A percentile compares a stretch with the other conserved stretches of the same genome.
Evolutionary conservation across 495 filamentous ascomycete species (phyloP).

Genomic region (Cladorrhinum samala): DNA sequence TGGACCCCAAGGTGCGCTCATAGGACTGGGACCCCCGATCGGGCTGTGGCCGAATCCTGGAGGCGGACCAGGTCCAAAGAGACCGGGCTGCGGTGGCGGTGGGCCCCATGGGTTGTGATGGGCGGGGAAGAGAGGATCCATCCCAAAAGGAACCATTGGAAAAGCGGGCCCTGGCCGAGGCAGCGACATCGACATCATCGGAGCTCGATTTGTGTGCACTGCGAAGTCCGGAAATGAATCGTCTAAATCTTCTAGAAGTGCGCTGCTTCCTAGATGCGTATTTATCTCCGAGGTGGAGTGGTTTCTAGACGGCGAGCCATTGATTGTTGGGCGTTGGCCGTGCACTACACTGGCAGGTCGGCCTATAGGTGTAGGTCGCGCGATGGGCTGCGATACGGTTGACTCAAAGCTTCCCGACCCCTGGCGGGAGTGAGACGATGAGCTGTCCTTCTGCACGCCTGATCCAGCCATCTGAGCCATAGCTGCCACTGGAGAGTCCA

Average conservation of each 20-base stretch:
- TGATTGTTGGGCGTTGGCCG: constrained; percentile 29
- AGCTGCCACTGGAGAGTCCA: constrained; percentile 35
- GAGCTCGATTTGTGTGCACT: constrained; percentile 4
- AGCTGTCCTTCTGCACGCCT: constrained; percentile 28
- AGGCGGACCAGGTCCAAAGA: constrained; percentile 17
- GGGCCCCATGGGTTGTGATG: constrained; percentile 26
- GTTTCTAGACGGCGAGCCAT: constrained; percentile 39
- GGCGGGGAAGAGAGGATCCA: constrained; percentile 20
- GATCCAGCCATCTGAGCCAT: constrained; percentile 28
- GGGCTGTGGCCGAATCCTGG: constrained; percentile 18
- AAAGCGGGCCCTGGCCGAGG: constrained; percentile 18
- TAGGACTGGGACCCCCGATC: constrained; percentile 8
- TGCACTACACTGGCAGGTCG: constrained; percentile 69
- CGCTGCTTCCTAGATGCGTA: constrained; percentile 87
- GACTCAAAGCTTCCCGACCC: constrained; percentile 40
- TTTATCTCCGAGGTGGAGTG: constrained; percentile 52
- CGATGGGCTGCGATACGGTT: constrained; percentile 55
- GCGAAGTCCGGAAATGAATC: constrained; percentile 29
- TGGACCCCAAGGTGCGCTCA: constrained; percentile 23
- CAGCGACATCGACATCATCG: constrained; percentile 18
- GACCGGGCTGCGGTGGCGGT: constrained; percentile 10
- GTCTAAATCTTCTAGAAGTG: constrained; percentile 79
- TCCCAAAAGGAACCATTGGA: constrained; percentile 20
- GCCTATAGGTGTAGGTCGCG: constrained; percentile 80
- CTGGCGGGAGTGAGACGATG: constrained; percentile 39